Percentiles rank a stretch among this genome's conserved stretches.
Evolutionary conservation across 257 asterid species (phyloP).

Genomic region (Scutellaria barbata): DNA sequence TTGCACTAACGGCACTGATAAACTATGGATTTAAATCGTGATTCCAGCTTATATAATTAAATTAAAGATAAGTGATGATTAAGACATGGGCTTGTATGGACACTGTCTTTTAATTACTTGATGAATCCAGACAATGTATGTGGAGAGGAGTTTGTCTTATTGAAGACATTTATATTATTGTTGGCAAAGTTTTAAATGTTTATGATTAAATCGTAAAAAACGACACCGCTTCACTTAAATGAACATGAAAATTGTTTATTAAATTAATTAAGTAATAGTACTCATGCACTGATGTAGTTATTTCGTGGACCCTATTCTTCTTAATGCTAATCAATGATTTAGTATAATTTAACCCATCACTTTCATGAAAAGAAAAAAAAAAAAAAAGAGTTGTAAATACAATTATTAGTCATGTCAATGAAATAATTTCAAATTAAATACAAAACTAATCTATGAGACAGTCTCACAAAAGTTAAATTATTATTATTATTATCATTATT

Average conservation of each 20-base stretch:
- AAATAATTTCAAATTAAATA: not conserved
- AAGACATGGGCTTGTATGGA: not conserved
- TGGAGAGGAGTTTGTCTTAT: slow-evolving; percentile 20
- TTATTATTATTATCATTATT: too few relatives aligned
- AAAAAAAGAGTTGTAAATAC: not conserved
- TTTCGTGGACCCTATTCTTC: slow-evolving; percentile 36
- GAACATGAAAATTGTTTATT: not conserved
- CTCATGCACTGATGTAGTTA: slow-evolving; percentile 9
- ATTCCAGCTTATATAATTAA: slow-evolving; percentile 1
- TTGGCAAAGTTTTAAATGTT: slow-evolving; percentile 29
- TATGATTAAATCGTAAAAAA: not conserved
- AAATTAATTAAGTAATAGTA: slow-evolving; percentile 15
- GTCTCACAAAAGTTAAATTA: too few relatives aligned
- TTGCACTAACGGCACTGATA: not conserved
- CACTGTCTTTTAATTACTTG: not conserved
- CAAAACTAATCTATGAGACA: too few relatives aligned
- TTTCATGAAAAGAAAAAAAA: not conserved
- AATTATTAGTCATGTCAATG: not conserved
- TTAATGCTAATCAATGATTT: slow-evolving; percentile 20
- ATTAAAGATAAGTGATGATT: slow-evolving; percentile 1
- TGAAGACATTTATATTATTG: slow-evolving; percentile 27
- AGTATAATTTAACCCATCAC: slow-evolving; percentile 9
- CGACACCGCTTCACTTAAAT: not conserved
- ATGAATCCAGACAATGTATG: slow-evolving; percentile 16
- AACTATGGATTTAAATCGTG: not conserved